Percentiles rank a stretch among this genome's conserved stretches.
phyloP scores from a whole-genome alignment of 257 asterid species.

The Capsicum pubescens region DNA sequence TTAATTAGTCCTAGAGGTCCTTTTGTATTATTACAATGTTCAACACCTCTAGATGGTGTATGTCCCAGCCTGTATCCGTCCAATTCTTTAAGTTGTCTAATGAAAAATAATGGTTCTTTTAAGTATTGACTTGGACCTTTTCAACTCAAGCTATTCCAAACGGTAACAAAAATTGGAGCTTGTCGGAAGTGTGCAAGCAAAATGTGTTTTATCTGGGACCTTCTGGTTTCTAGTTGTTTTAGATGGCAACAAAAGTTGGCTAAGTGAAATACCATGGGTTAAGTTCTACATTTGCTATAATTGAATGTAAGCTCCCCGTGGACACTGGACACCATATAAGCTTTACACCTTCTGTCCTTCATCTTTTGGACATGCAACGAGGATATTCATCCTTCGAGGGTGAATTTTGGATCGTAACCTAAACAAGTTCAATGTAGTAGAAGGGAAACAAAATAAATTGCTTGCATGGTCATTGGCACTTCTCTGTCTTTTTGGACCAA shows the following conservation, averaged over 20 bases:
- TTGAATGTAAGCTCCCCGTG: neutral
- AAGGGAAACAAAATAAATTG: neutral
- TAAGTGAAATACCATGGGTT: neutral
- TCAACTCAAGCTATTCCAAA: constrained; percentile 23
- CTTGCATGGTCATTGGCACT: constrained; percentile 7
- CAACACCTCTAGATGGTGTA: neutral
- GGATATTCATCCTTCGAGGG: neutral
- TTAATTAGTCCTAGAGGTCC: constrained; percentile 13
- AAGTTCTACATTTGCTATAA: neutral
- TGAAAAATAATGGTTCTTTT: neutral
- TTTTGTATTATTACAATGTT: neutral
- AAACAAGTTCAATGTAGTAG: neutral
- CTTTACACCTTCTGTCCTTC: neutral
- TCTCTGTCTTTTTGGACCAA: neutral
- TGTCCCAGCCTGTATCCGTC: constrained; percentile 4
- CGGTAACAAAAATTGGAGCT: neutral
- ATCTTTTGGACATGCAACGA: neutral
- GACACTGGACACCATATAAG: neutral
- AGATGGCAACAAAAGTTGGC: neutral
- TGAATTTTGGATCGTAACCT: neutral
- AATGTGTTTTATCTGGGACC: neutral
- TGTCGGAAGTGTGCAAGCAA: neutral
- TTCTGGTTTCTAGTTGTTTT: neutral
- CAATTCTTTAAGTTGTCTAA: neutral
- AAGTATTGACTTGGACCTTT: constrained; percentile 3